These are phyloP conservation scores for Pachysandra terminalis DNA, from an alignment of 164 flowering plant genomes.

Conservation along the genomic window DNA sequence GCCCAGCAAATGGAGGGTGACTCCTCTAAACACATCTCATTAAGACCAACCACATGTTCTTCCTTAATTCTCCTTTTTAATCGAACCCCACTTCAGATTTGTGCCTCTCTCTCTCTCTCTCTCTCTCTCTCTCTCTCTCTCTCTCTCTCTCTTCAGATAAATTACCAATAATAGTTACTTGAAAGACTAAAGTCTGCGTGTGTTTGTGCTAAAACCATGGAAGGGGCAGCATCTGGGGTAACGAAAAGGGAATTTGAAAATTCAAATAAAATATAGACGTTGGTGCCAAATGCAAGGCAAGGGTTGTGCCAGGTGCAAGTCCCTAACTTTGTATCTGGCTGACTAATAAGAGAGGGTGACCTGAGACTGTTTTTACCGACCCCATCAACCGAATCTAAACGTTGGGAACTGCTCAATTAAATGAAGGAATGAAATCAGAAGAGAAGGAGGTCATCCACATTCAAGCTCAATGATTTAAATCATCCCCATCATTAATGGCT, in stretches of 20 bases:
- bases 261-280: slow-evolving; percentile 5
- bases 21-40: slow-evolving; percentile 17
- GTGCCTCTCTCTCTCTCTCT: slow-evolving; percentile 5
- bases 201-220: slow-evolving; percentile 6
- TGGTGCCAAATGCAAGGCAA: slow-evolving; percentile 45
- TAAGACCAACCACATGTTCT: slow-evolving; percentile 27
- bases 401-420: slow-evolving; percentile 31
- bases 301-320: slow-evolving; percentile 54
- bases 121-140: slow-evolving; percentile 10
- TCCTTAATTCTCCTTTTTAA: slow-evolving; percentile 10
- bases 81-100: slow-evolving; percentile 14
- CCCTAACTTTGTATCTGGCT: slow-evolving; percentile 30
- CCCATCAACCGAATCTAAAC: slow-evolving; percentile 36
- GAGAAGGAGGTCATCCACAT: slow-evolving; percentile 41
- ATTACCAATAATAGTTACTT: slow-evolving; percentile 1
- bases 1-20: slow-evolving; percentile 7
- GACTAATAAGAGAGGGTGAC: slow-evolving; percentile 24
- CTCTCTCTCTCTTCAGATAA: slow-evolving; percentile 1
- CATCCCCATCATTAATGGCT: no score
- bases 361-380: slow-evolving; percentile 50
- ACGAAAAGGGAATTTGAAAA: slow-evolving; percentile 14
- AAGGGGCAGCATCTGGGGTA: slow-evolving; percentile 39
- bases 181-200: slow-evolving; percentile 16
- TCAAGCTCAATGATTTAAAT: no score
- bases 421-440: slow-evolving; percentile 15